phyloP scores from a whole-genome alignment of 352 stramenopile species.

The Globisporangium heterothallicum region DNA sequence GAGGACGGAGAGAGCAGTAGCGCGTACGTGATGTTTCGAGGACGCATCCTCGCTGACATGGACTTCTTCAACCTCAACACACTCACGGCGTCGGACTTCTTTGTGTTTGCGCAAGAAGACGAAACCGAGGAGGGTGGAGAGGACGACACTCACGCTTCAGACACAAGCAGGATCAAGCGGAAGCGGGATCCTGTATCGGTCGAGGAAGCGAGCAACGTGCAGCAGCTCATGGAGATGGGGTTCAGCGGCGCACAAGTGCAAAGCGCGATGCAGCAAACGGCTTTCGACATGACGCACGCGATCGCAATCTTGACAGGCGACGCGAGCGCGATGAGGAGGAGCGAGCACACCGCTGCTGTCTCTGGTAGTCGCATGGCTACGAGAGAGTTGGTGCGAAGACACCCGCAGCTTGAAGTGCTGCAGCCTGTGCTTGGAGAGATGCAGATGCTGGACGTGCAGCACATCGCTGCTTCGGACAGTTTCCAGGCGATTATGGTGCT shows the following conservation, averaged over 20 bases:
- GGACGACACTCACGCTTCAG: background rate
- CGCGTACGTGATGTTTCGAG: slow-evolving; percentile 46
- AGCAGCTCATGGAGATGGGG: slow-evolving; percentile 64
- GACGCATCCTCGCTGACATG: slow-evolving; percentile 48
- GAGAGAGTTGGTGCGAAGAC: slow-evolving; percentile 5
- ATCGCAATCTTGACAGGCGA: slow-evolving; percentile 37
- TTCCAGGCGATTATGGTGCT: slow-evolving; percentile 49
- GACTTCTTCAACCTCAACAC: slow-evolving; percentile 58
- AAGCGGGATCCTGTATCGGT: slow-evolving; percentile 6
- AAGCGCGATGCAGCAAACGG: slow-evolving; percentile 21
- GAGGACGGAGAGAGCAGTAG: slow-evolving; percentile 14
- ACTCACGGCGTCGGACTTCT: slow-evolving; percentile 43
- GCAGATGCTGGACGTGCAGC: slow-evolving; percentile 10
- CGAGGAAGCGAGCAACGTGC: background rate
- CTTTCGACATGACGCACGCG: slow-evolving; percentile 32
- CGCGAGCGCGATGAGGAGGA: slow-evolving; percentile 10
- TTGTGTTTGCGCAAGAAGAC: slow-evolving; percentile 51
- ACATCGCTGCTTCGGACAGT: slow-evolving; percentile 18
- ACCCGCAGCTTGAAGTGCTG: slow-evolving; percentile 13
- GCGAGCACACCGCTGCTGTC: no score
- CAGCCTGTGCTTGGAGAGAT: slow-evolving; percentile 23
- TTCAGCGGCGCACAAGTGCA: slow-evolving; percentile 28
- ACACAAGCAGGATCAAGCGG: background rate
- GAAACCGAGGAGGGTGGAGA: slow-evolving; percentile 6
- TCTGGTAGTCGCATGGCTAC: no score